Base-by-base conservation (phyloP, 2,329 filamentous ascomycete species). In the Aureobasidium musti region DNA sequence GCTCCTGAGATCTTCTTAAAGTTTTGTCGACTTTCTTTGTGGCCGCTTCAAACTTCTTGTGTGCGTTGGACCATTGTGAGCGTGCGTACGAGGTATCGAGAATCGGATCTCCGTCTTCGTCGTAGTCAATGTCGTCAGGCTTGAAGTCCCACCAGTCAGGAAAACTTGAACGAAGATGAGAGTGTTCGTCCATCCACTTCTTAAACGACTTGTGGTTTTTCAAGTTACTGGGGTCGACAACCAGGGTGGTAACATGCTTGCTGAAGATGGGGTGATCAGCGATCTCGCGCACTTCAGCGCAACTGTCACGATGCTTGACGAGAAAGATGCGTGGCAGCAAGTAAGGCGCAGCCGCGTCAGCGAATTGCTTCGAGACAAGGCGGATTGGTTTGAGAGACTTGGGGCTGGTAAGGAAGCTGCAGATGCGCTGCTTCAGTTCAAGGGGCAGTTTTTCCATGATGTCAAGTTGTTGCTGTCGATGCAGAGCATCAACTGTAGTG, bases 341-440 rank as follows among this genome's bases (percentile, higher is more conserved):
- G 26, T 53, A 66, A 7, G 39, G 33, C 17, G 45, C 45, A 50
- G 41, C 64, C 7, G 52, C 53, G 17, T 43, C 26, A 10, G 43
- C 30, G 8, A 66, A 52, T 0, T 60, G 14, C 6, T 59, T 66
- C 1, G 52, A 59, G 13, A 52, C 35, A 10, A 66, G n/a, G 7
- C 53, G 64, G 21, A 66, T 50, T 0, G 41, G 37, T 5, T 59
- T 60, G 23, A 66, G 53, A 0, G 21, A 5, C 19, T 52, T 33
- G 4, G 64, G 53, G 19, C 4, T 52, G 23, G 30, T 37, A 2
- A 66, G 21, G 43, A 57, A 52, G 35, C 64, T 60, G n/a, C 64
- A 66, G 54, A 66, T 45, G 19, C 21, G 43, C 41, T 66, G 30
- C 53, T 59, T 59, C 28, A 66, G 17, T 26, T 66, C 53, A 1